A percentile compares a stretch with the other conserved stretches of the same genome.
phyloP scores from a whole-genome alignment of 768 basidiomycete species.

The Boletus vermiculosoides region DNA sequence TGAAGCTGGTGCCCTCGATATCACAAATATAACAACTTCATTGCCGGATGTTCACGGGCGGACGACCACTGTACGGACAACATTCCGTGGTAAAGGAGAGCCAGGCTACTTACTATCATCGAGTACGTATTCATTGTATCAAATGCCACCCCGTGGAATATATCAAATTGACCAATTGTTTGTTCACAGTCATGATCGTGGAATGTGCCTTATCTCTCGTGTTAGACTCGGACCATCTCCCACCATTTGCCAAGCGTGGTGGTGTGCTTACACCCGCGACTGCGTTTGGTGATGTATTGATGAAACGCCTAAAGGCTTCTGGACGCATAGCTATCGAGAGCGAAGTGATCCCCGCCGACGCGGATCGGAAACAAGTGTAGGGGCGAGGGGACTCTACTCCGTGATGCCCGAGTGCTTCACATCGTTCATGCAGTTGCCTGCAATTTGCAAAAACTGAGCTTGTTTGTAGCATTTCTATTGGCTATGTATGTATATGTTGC shows the following conservation, averaged over 20 bases:
- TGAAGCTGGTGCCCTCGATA: constrained; percentile 57
- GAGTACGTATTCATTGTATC: constrained; percentile 1
- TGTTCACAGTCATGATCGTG: constrained; percentile 62
- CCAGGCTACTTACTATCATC: constrained; percentile 56
- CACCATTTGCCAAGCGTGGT: constrained; percentile 57
- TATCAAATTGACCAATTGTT: constrained; percentile 1
- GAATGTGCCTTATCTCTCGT: constrained; percentile 77
- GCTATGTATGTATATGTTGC: background rate
- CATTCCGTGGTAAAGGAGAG: constrained; percentile 67
- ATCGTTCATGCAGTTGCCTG: background rate
- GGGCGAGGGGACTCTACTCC: background rate
- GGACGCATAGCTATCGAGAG: constrained; percentile 59
- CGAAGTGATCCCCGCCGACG: constrained; percentile 33
- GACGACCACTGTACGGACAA: constrained; percentile 53
- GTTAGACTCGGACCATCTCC: constrained; percentile 53
- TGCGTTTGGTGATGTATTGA: constrained; percentile 75
- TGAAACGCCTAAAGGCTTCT: constrained; percentile 61
- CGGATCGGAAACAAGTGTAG: constrained; percentile 12
- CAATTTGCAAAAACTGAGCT: background rate
- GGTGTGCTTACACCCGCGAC: constrained; percentile 83
- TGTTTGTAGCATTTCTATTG: background rate
- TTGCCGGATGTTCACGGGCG: constrained; percentile 39
- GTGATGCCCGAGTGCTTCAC: background rate
- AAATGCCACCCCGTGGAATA: background rate
- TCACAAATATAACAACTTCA: constrained; percentile 71